These are phyloP conservation scores for Dactylellina haptotyla DNA, from an alignment of 2,329 filamentous ascomycete species.

Conservation along the genomic window DNA sequence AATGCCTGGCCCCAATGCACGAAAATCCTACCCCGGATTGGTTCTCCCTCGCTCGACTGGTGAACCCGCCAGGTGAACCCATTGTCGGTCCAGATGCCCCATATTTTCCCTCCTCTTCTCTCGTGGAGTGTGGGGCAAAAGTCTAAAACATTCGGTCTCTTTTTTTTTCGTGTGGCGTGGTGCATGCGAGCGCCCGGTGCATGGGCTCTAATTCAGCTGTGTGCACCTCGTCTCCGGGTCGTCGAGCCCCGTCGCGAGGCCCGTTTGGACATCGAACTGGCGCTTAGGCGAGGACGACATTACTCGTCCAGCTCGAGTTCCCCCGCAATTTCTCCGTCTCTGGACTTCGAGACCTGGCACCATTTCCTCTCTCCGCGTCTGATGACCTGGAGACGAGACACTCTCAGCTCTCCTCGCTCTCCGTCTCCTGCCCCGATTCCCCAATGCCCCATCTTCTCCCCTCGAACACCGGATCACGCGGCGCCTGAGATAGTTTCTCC, in stretches of 20 bases:
- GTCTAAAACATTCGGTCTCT: constrained; percentile 16
- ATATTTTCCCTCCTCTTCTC: constrained; percentile 15
- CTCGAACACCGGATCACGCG: not conserved
- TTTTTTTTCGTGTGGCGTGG: constrained; percentile 19
- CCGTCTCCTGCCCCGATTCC: constrained; percentile 26
- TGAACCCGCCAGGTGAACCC: not conserved
- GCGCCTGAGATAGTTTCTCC: constrained; percentile 26
- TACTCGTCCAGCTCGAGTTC: not conserved
- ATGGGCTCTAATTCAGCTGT: not conserved
- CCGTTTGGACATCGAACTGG: not conserved
- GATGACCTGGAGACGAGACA: constrained; percentile 38
- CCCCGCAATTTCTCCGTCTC: constrained; percentile 26
- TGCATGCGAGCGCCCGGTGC: not conserved
- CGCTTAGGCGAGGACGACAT: constrained; percentile 16
- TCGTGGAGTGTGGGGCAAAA: constrained; percentile 51
- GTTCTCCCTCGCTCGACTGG: constrained; percentile 1
- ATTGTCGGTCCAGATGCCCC: constrained; percentile 5
- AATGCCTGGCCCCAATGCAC: constrained; percentile 20
- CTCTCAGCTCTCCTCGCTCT: too few species aligned
- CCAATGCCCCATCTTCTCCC: too few species aligned
- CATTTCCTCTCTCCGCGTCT: constrained; percentile 4
- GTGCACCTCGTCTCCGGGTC: constrained; percentile 29
- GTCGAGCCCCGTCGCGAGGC: constrained; percentile 23
- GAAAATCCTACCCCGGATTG: constrained; percentile 48
- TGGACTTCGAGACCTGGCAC: constrained; percentile 6